phyloP scores from a whole-genome alignment of 2,329 filamentous ascomycete species.

The Pochonia chlamydosporia region DNA sequence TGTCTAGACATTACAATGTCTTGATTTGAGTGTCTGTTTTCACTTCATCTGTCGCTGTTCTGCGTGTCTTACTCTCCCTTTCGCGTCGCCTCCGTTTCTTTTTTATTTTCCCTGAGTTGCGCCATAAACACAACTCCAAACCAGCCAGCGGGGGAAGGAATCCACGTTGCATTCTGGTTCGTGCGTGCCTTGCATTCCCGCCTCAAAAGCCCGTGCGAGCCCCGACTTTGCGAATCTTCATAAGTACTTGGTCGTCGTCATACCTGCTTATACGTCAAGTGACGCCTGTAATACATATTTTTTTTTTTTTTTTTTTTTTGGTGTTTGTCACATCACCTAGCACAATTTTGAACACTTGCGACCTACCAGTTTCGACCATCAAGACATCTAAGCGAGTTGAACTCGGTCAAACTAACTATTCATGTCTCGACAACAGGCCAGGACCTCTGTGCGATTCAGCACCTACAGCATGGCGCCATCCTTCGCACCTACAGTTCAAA shows the following conservation, averaged over 20 bases:
- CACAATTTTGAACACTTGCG: no score
- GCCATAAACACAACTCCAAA: background rate
- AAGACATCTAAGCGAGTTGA: background rate
- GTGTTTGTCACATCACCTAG: background rate
- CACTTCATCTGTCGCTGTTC: slow-evolving; percentile 1
- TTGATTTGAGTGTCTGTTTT: slow-evolving; percentile 8
- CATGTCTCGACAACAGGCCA: slow-evolving; percentile 32
- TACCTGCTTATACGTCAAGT: background rate
- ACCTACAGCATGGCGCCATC: slow-evolving; percentile 56
- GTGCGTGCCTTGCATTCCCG: slow-evolving; percentile 6
- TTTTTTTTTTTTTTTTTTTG: background rate
- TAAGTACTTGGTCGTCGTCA: background rate
- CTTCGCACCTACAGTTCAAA: slow-evolving; percentile 51
- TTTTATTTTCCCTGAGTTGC: background rate
- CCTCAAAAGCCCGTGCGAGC: background rate
- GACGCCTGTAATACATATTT: background rate
- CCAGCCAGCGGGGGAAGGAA: background rate
- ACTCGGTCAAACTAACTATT: slow-evolving; percentile 5
- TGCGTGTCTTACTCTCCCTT: slow-evolving; percentile 9
- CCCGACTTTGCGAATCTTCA: background rate
- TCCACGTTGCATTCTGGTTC: slow-evolving; percentile 1
- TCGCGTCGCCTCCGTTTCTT: background rate
- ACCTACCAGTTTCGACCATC: no score
- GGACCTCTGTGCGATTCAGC: slow-evolving; percentile 52
- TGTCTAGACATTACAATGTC: slow-evolving; percentile 4